Evolutionary conservation across 345 rosid genomes (phyloP).

Genomic region (Gossypium herbaceum): DNA sequence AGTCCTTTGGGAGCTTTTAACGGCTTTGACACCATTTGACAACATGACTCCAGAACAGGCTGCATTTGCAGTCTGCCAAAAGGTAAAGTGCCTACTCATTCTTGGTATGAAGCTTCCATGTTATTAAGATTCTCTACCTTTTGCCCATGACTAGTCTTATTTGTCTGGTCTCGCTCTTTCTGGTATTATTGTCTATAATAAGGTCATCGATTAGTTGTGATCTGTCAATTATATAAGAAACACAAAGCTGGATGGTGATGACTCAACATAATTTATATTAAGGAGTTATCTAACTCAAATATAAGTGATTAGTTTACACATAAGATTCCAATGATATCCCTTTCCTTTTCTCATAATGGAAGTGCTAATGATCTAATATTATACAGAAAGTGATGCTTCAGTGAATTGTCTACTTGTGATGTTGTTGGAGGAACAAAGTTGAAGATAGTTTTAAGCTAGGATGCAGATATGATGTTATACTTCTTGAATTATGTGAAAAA

Average conservation of each 20-base stretch:
- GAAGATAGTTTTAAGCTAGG: not conserved
- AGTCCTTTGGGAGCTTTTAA: constrained; percentile 75
- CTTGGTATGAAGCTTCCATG: not conserved
- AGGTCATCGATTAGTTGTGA: not conserved
- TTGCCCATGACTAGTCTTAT: not conserved
- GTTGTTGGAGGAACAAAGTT: not conserved
- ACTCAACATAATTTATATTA: not conserved
- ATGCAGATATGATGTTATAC: not conserved
- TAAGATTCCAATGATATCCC: not conserved
- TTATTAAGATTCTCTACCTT: not conserved
- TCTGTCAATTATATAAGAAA: constrained; percentile 1
- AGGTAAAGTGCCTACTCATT: constrained; percentile 39
- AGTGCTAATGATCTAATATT: not conserved
- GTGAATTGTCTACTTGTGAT: not conserved
- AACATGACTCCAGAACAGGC: constrained; percentile 83
- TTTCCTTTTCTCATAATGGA: not conserved
- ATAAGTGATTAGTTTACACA: not conserved
- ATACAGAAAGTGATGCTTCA: not conserved
- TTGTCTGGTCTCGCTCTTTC: not conserved
- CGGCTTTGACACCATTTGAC: constrained; percentile 64
- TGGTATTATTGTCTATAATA: not conserved
- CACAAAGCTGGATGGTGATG: constrained; percentile 4
- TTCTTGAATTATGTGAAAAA: not conserved
- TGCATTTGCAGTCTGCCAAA: constrained; percentile 78
- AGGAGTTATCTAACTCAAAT: constrained; percentile 3